Evolutionary conservation across 441 rosid genomes (phyloP).

Genomic region (Eugenia klotzschiana): DNA sequence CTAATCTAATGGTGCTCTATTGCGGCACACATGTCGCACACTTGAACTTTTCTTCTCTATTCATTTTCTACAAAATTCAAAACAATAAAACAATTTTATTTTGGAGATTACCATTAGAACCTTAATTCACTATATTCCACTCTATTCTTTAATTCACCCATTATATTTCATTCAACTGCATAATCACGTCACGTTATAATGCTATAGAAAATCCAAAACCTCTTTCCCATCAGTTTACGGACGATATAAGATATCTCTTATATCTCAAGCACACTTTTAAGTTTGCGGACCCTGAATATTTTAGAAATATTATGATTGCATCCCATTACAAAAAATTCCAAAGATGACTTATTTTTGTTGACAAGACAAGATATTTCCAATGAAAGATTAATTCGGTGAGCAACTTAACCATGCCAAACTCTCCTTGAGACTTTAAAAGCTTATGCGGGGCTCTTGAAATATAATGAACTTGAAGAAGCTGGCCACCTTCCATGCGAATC

Average conservation of each 20-base stretch:
- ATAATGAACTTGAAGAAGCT: no score
- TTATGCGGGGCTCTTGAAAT: neutral
- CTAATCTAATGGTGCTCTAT: neutral
- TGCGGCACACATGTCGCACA: rapidly evolving
- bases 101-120: neutral
- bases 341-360: neutral
- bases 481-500: no score
- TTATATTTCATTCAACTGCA: neutral
- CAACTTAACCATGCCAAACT: neutral
- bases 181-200: rapidly evolving
- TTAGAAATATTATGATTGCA: neutral
- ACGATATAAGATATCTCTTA: neutral
- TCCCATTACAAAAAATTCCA: neutral
- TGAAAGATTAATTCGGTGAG: neutral
- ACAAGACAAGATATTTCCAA: neutral
- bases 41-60: neutral
- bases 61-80: neutral
- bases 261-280: neutral
- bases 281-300: neutral
- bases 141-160: neutral
- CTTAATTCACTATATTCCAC: neutral
- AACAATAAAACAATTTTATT: neutral
- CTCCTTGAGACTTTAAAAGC: neutral
- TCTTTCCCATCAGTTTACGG: rapidly evolving
- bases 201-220: neutral